Conservation (phyloP, 108 stramenopile species). For the Discostella stelligeroides region DNA sequence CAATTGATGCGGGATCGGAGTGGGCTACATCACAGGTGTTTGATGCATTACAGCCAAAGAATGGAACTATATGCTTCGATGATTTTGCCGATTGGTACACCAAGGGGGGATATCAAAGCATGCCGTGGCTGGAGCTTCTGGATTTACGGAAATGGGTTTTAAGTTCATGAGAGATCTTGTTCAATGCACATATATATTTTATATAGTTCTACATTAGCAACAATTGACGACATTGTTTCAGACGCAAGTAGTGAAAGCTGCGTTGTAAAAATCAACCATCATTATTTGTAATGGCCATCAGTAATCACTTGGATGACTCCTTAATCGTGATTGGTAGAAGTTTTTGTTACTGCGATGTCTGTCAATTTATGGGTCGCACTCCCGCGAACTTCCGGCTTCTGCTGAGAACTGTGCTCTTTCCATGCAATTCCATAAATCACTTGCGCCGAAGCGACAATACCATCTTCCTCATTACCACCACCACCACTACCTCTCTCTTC, state of each 20-base stretch:
- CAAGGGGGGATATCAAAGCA: slow-evolving; percentile 74
- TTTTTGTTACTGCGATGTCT: slow-evolving; percentile 53
- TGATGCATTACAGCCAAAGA: slow-evolving; percentile 35
- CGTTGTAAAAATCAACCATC: no score
- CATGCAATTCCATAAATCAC: slow-evolving; percentile 98
- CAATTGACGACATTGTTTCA: not conserved
- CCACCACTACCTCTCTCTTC: slow-evolving; percentile 23
- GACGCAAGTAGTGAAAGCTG: no score
- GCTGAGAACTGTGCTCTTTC: slow-evolving; percentile 94
- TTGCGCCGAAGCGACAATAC: slow-evolving; percentile 73
- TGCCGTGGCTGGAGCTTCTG: slow-evolving; percentile 89
- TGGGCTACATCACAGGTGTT: slow-evolving; percentile 82
- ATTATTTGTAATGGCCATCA: no score
- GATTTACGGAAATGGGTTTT: slow-evolving; percentile 87
- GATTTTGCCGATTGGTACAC: slow-evolving; percentile 96
- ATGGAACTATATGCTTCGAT: slow-evolving; percentile 69
- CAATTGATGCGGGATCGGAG: slow-evolving; percentile 75
- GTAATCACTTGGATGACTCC: no score
- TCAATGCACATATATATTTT: not conserved
- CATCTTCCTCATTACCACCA: slow-evolving; percentile 34
- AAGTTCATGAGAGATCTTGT: slow-evolving; percentile 7
- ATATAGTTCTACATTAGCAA: not conserved
- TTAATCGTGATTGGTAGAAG: not conserved
- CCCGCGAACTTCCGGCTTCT: slow-evolving; percentile 80
- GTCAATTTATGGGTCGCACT: slow-evolving; percentile 72